Base-by-base conservation (phyloP, 768 basidiomycete genomes). In the Suillus discolor region DNA sequence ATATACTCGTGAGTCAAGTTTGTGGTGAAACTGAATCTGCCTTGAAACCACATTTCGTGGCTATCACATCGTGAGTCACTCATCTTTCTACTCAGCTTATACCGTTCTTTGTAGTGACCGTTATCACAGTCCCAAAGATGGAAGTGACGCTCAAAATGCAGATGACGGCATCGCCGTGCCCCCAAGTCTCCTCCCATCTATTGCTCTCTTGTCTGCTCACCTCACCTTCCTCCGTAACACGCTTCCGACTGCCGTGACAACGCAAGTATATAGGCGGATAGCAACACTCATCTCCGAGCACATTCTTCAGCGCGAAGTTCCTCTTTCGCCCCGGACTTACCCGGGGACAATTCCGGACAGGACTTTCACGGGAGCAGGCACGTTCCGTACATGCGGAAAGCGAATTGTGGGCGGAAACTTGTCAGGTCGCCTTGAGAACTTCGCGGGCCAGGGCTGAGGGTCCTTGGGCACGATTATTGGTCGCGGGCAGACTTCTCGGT, bases 321-420 rank as follows among this genome's bases (percentile, higher is more conserved):
- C 75, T 91, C 45, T 92, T 92, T 72, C 88, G 93, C 51, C 89
- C 93, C 0, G 85, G 86, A 66, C 84, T 96, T 64, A 81, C 84
- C 39, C 75, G 83, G 4, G 71, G 75, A 9, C 57, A 72, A 2
- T 62, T 47, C 36, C 71, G 71, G 8, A 60, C 62, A 8, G 70
- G 68, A 53, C 63, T 78, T 28, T 69, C 73, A 41, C 74, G 67
- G 5, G 25, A 63, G 4, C 90, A 93, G 63, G 92, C 90, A 6
- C 83, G 81, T 65, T 78, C 79, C 25, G 82, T 97, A 25, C 80
- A 80, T 25, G 84, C 85, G 1, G 96, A 99, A 75, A 88, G 87
- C 79, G 84, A 89, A 72, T 82, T 94, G 57, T 95, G 96, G 95
- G 83, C 90, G 6, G 91, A 93, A 77, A 90, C 92, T 8, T 92